Evolutionary conservation across 2,329 filamentous ascomycete genomes (phyloP), one percentile per base, ranked within the genome.

Genomic region (Cryphonectria naterciae): DNA sequence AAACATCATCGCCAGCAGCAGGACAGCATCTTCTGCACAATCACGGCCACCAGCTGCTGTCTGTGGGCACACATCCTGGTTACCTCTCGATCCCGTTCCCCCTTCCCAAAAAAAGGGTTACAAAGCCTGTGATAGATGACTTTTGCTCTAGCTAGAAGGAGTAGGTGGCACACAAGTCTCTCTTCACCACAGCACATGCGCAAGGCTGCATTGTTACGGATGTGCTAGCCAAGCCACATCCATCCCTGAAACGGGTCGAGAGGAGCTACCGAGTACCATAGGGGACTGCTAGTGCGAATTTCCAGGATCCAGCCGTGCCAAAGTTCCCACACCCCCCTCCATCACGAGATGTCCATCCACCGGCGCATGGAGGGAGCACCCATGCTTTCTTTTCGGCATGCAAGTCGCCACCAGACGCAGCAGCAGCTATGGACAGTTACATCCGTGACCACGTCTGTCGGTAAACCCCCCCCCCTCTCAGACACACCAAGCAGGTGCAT

Each of bases 351-450:
- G 63, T n/a, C 28, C 28, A 17, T 32, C 35, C 25, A 37, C 63
- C 8, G n/a, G 32, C 60, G 35, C 39, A 37, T 68, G 65, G 39
- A 39, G 32, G 70, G 70, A 22, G 43, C 19, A 64, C 22, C 61
- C 66, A 67, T 28, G 65, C 41, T 68, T 69, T 68, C 70, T 73
- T 65, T 70, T 70, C 41, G 56, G 39, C 64, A n/a, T 60, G 39
- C 60, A 41, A 35, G 74, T 73, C 75, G 75, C 72, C 73, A 77
- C 75, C 75, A 74, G 76, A 77, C 77, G 32, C 32, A 32, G 32
- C 28, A 75, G 37, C 78, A 75, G 71, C 78, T 74, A 77, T 77
- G 76, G 74, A 66, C 75, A 76, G 75, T 77, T 75, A 75, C 75
- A 77, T 76, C 74, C 75, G 75, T 74, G 74, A 74, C 74, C 72